These are phyloP conservation scores for Arthonia radiata DNA, from an alignment of 495 filamentous ascomycete species.

Conservation along the genomic window DNA sequence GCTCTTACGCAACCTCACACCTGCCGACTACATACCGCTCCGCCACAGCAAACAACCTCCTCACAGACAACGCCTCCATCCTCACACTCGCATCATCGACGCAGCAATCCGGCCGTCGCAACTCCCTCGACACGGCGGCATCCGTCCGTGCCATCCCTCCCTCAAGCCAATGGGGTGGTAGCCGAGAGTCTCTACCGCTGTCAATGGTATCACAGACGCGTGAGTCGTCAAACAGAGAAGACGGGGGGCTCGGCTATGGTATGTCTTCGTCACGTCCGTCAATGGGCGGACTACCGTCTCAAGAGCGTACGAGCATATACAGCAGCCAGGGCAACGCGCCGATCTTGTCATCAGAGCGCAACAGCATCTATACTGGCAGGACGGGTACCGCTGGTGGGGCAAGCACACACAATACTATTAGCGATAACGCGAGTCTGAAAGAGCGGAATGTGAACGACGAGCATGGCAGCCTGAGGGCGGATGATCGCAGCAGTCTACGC, in stretches of 20 bases:
- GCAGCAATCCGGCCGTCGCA: slow-evolving; percentile 58
- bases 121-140: slow-evolving; percentile 65
- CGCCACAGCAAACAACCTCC: slow-evolving; percentile 74
- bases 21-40: slow-evolving; percentile 54
- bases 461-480: too few relatives aligned
- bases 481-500: background rate
- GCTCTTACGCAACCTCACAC: slow-evolving; percentile 29
- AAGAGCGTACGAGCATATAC: slow-evolving; percentile 70
- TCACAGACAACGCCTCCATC: slow-evolving; percentile 89
- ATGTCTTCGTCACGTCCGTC: slow-evolving; percentile 15
- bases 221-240: slow-evolving; percentile 11
- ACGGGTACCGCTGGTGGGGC: slow-evolving; percentile 35
- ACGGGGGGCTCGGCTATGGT: slow-evolving; percentile 5
- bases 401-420: too few relatives aligned
- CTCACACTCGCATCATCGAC: slow-evolving; percentile 91
- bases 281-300: slow-evolving; percentile 35
- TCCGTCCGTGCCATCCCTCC: slow-evolving; percentile 82
- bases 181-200: slow-evolving; percentile 63
- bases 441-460: too few relatives aligned
- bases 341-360: slow-evolving; percentile 42
- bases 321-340: slow-evolving; percentile 43
- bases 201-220: slow-evolving; percentile 66
- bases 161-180: slow-evolving; percentile 77
- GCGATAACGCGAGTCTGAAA: too few relatives aligned
- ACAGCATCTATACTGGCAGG: slow-evolving; percentile 44